Base-by-base conservation (phyloP, 2,329 filamentous ascomycete genomes). In the Cordyceps fumosorosea region DNA sequence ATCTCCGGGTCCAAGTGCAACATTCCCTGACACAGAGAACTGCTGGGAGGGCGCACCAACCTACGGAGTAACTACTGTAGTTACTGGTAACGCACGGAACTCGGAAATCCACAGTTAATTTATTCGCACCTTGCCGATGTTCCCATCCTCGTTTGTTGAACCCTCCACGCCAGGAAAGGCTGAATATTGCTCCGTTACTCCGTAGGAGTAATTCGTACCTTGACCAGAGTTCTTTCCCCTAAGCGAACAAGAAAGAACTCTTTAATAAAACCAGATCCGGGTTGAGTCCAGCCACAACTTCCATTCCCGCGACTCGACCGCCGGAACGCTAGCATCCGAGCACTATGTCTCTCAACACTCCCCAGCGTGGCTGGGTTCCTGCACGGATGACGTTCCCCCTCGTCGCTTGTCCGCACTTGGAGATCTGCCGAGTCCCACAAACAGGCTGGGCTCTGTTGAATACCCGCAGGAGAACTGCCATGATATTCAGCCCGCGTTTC, bases 341-440 rank as follows among this genome's bases (percentile, higher is more conserved):
- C 22, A 48, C 48, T 16, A 45, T 60, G 57, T 60, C 57, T 60
- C 48, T 60, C 24, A 53, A 45, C 37, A 53, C 55, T 16, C 16
- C 20, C 44, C 26, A 26, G 12, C 20, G 34, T 60, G 48, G 48
- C 45, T 50, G 45, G 32, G 34, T 29, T 50, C 22, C 18, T n/a
- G 26, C 32, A 16, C 8, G 14, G 34, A 51, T 44, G 47, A 56
- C 18, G 45, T 26, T 51, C 47, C 34, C 29, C 29, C 29, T 58
- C 20, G 32, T 48, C 44, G 24, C 44, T 40, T 48, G 5, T 58
- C 47, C 20, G 20, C 45, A 37, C 42, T 20, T 26, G 10, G 22
- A 50, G 18, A 59, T 51, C 47, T 59, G 56, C 56, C 56, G 56
- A 59, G 56, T 52, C 56, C 56, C 56, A 58, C 56, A 37, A 37